phyloP scores from a whole-genome alignment of 352 stramenopile species.

The Phytophthora fragariaefolia region DNA sequence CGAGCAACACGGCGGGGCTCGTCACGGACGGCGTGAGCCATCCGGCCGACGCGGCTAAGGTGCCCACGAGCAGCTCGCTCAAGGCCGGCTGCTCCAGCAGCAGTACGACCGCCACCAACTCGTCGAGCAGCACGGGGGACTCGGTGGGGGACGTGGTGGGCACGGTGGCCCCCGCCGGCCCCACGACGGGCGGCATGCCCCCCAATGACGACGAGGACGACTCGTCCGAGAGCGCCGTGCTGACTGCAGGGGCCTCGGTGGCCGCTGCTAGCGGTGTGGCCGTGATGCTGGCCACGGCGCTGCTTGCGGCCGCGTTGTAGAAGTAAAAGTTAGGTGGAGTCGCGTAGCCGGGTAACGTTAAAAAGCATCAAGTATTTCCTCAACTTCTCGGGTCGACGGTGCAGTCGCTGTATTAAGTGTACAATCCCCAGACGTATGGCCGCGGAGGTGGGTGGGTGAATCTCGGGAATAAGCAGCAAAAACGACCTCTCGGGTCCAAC shows the following conservation, averaged over 20 bases:
- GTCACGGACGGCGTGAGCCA: conserved; percentile 68
- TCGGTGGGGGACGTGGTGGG: conserved; percentile 42
- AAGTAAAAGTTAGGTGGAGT: conserved; percentile 3
- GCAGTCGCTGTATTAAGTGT: conserved; percentile 31
- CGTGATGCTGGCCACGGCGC: conserved; percentile 18
- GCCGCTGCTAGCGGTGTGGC: conserved; percentile 9
- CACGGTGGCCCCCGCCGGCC: conserved; percentile 35
- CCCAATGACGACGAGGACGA: conserved; percentile 72
- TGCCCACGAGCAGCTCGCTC: conserved; percentile 56
- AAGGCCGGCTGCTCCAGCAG: conserved; percentile 49
- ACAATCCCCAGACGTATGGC: conserved; percentile 19
- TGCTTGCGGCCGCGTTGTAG: conserved; percentile 28
- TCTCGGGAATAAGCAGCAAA: conserved; percentile 25
- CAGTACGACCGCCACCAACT: conserved; percentile 33
- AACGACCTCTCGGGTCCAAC: too few relatives aligned
- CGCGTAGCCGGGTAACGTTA: conserved; percentile 29
- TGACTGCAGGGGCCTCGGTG: conserved; percentile 23
- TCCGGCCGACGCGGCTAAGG: conserved; percentile 62
- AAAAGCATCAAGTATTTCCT: conserved; percentile 17
- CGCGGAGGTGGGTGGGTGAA: neutral
- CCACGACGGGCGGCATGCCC: conserved; percentile 27
- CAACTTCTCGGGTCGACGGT: conserved; percentile 5
- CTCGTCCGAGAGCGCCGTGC: conserved; percentile 52
- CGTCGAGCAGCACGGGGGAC: conserved; percentile 30
- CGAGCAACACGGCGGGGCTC: conserved; percentile 47